Evolutionary conservation across 1,139 yeast genomes (phyloP), one percentile per base, ranked within the genome.

Genomic region (Oligophagozyma castellii): DNA sequence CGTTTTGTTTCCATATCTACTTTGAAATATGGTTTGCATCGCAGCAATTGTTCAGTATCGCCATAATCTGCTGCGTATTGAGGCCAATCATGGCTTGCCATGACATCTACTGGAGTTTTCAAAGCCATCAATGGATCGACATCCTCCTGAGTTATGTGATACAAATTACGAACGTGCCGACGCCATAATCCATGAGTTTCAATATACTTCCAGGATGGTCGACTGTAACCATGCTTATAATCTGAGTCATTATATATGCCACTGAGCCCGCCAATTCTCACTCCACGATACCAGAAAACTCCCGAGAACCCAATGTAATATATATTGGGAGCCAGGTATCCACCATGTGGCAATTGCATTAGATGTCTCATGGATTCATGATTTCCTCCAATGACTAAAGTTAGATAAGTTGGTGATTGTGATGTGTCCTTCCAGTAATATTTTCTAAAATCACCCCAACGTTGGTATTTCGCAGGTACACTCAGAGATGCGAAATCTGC

Each of bases 41-140:
- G 51, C 16, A 89, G 42, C 12, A 89, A 55, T 21, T 43, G 38
- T 0, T 47, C 35, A 7, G 61, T 25, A 44, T 80, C 54, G 0
- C 96, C 98, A 48, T 67, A 56, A 12, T 70, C 57, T 27, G 67
- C 80, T 12, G 84, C 73, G 3, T 81, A 81, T 27, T 65, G 72
- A 0, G 99, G 99, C 99, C 99, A 89, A 55, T 89, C 99, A 51
- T 89, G 99, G 26, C 80, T 69, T 33, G 86, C 37, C 44, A 77
- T 83, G 8, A 70, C 28, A 24, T 53, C 49, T 21, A 47, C 22
- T 15, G 30, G 29, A 5, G 23, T 30, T 46, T 48, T 35, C 47
- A 58, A 31, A 37, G 66, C 44, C 33, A 59, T 47, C 37, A 81
- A 55, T 38, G 78, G 77, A 23, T 72, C 43, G 32, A 67, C 69